Evolutionary conservation across 2,329 filamentous ascomycete species (phyloP), one percentile per base, ranked within the genome.

Genomic region (Phialophora verrucosa): DNA sequence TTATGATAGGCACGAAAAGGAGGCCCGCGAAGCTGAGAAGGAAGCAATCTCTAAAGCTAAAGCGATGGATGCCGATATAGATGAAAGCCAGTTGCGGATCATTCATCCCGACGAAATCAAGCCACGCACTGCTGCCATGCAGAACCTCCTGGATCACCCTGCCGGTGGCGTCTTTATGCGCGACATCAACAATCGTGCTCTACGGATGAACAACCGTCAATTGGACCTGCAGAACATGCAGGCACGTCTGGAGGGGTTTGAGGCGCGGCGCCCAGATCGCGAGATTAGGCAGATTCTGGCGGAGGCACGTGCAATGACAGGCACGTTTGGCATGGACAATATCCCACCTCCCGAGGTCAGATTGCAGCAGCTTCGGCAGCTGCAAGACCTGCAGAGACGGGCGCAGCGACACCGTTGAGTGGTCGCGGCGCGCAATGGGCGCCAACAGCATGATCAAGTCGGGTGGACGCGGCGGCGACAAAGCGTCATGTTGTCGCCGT

Each of bases 1-100:
- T 8, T 42, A 61, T 47, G 62, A 66, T 25, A 70, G 71, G 31
- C 71, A 74, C 27, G 64, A 71, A 57, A 29, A 67, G 31, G 76
- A 77, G 59, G 70, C 77, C 6, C 68, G 75, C 35, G 55, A 69
- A 49, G 76, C 76, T 4, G 73, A 76, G 63, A 68, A 63, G 29
- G 69, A 71, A 32, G 72, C 76, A 8, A 76, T 78, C 58, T 54
- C 69, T 7, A 70, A 73, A 62, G 72, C 73, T 7, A 70, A 75
- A 53, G 67, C 70, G 23, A 67, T 74, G 20, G 71, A 77, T 55
- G 71, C 72, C 20, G 62, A 70, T 7, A 27, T 73, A 14, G 70
- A 73, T 38, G 70, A 70, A 51, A 57, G 25, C n/a, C 58, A 61
- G 35, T 62, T 73, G 47, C 69, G 63, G 23, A 64, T 73, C 35